These are phyloP conservation scores for Akanthomyces muscarius DNA, from an alignment of 2,329 filamentous ascomycete species.

Conservation along the genomic window DNA sequence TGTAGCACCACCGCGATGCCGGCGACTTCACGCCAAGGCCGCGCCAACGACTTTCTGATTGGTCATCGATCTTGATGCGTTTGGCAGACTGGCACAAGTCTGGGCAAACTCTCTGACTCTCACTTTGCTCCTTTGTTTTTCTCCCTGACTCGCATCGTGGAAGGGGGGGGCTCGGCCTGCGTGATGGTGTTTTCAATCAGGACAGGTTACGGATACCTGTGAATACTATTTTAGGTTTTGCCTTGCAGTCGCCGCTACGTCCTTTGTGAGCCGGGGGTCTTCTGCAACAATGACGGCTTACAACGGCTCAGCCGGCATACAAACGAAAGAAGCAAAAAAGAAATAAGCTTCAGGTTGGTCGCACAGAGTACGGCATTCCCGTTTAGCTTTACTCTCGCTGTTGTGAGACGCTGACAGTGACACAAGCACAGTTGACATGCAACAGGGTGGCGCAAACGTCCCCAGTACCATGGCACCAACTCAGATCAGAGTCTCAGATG, in stretches of 20 bases:
- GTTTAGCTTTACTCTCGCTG: neutral
- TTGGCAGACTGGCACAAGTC: neutral
- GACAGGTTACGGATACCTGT: too few relatives aligned
- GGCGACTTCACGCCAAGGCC: neutral
- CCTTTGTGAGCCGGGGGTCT: too few relatives aligned
- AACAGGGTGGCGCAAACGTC: too few relatives aligned
- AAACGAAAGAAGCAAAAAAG: too few relatives aligned
- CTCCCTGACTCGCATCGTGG: neutral
- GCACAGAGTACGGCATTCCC: neutral
- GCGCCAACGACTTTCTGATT: neutral
- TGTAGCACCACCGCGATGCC: neutral
- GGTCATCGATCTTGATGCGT: neutral
- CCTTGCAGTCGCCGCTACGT: too few relatives aligned
- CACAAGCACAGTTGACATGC: too few relatives aligned
- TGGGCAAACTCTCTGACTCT: neutral
- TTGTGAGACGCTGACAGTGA: too few relatives aligned
- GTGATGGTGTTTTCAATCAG: neutral
- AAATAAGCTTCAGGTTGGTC: neutral
- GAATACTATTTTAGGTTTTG: too few relatives aligned
- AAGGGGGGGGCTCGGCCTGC: neutral
- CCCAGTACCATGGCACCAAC: too few relatives aligned
- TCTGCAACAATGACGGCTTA: too few relatives aligned
- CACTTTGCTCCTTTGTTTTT: neutral
- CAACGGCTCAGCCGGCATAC: too few relatives aligned
- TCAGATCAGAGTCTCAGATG: too few relatives aligned